Evolutionary conservation across 805 yeast genomes (phyloP).

Genomic region (Ogataea pini): DNA sequence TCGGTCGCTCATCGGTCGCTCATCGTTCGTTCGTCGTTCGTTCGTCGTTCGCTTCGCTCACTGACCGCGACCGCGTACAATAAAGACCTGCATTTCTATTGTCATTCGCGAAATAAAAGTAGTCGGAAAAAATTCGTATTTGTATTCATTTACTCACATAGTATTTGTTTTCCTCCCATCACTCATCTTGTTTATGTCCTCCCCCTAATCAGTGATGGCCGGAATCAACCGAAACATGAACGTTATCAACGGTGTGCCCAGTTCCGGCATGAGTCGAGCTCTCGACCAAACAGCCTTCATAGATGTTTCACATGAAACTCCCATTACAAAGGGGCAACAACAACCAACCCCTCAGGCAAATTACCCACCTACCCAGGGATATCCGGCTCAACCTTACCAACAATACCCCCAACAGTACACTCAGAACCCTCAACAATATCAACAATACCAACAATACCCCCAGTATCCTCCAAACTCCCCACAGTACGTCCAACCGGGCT

Average conservation of each 20-base stretch:
- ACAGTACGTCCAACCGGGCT: not conserved
- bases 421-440: no score
- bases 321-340: slow-evolving; percentile 23
- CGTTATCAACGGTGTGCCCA: slow-evolving; percentile 26
- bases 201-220: slow-evolving; percentile 12
- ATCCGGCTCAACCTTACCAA: no score
- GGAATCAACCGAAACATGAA: slow-evolving; percentile 13
- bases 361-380: not conserved
- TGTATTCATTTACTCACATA: not conserved
- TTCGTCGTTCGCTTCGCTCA: not conserved
- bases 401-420: not conserved
- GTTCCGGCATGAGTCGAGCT: slow-evolving; percentile 37
- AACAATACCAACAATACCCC: no score
- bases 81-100: slow-evolving; percentile 1
- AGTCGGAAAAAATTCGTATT: slow-evolving; percentile 2
- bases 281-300: slow-evolving; percentile 45
- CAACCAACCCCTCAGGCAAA: not conserved
- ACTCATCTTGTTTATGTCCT: no score
- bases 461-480: not conserved
- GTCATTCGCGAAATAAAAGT: not conserved
- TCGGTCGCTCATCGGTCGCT: no score
- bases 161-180: not conserved
- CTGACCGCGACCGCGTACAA: not conserved
- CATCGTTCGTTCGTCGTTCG: not conserved
- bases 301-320: slow-evolving; percentile 45